Base-by-base conservation (phyloP, 129 eudicot genomes). In the Calendula officinalis region DNA sequence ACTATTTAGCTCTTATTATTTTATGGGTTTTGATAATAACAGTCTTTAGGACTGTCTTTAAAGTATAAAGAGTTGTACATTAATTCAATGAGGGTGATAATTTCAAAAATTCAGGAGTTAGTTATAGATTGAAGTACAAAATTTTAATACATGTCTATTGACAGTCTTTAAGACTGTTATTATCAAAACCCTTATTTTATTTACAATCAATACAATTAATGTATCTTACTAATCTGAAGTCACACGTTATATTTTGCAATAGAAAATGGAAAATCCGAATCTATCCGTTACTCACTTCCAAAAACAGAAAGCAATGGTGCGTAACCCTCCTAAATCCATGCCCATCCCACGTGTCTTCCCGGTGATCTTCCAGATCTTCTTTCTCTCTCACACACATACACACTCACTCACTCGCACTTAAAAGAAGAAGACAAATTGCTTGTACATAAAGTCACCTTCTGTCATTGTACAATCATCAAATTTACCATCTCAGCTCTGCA, bases 361-460 rank as follows among this genome's bases (percentile, higher is more conserved):
- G 27, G 5, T 40, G 27, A 55, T 43, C 52, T 27, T 22, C 49
- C 67, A 17, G 0, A 51, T 39, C 33, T 41, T 65, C 60, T 46
- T 8, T 47, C 3, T 50, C 65, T 43, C 47, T 15, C 56, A 13
- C 14, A 22, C 30, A 22, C 30, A 22, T n/a, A n/a, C n/a, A n/a
- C n/a, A n/a, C n/a, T 16, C 22, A 57, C 45, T 22, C 9, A 42
- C 60, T 61, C 42, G 34, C 16, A 46, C 3, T 0, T 6, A 14
- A 56, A 69, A 56, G 47, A 66, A 66, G 54, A 67, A 7, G 67
- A 58, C 66, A 69, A 17, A 59, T 49, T 49, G 46, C 49, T 36
- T 57, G 32, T 36, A 62, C 35, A 38, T 8, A 49, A 51, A 70
- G 33, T 56, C 66, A 45, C 30, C 37, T 52, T 35, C 32, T 17